phyloP scores from a whole-genome alignment of 495 filamentous ascomycete genomes.

The Podospora didyma region DNA sequence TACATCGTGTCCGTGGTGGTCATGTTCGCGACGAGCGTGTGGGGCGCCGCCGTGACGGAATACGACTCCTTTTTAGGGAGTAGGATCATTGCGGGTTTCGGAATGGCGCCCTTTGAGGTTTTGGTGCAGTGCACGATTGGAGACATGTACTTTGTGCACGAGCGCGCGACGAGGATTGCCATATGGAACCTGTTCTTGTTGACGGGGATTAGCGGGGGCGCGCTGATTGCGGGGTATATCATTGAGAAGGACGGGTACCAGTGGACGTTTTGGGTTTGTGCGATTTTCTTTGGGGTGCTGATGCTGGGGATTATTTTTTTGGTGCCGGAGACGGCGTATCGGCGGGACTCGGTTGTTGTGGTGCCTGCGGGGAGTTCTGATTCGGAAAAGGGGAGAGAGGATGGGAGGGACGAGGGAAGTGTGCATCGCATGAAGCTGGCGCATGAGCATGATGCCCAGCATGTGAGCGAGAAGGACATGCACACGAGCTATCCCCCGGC shows the following conservation, averaged over 20 bases:
- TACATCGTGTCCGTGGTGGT: slow-evolving; percentile 56
- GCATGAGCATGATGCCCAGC: slow-evolving; percentile 14
- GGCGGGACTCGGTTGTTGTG: slow-evolving; percentile 24
- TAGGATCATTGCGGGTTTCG: slow-evolving; percentile 47
- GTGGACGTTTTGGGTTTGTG: slow-evolving; percentile 54
- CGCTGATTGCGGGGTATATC: slow-evolving; percentile 51
- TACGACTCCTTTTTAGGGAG: slow-evolving; percentile 55
- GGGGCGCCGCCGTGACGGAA: slow-evolving; percentile 54
- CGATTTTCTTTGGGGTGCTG: slow-evolving; percentile 49
- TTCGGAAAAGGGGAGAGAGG: not conserved
- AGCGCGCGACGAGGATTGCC: slow-evolving; percentile 61
- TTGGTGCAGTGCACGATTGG: slow-evolving; percentile 54
- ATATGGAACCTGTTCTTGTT: slow-evolving; percentile 62
- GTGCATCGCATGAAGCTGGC: slow-evolving; percentile 14
- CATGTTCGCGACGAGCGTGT: slow-evolving; percentile 56
- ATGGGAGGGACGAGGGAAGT: slow-evolving; percentile 10
- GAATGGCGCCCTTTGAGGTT: slow-evolving; percentile 56
- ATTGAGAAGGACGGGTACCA: slow-evolving; percentile 48
- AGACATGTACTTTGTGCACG: slow-evolving; percentile 61
- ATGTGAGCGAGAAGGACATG: slow-evolving; percentile 24
- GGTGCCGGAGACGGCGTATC: slow-evolving; percentile 52
- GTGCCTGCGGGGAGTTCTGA: slow-evolving; percentile 15
- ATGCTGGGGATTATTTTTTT: slow-evolving; percentile 44
- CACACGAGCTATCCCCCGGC: slow-evolving; percentile 6
- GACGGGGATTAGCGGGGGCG: slow-evolving; percentile 47